Percentiles rank a stretch among this genome's conserved stretches.
Evolutionary conservation across 2,329 filamentous ascomycete genomes (phyloP).

Genomic region (Pseudomassariella vexata): DNA sequence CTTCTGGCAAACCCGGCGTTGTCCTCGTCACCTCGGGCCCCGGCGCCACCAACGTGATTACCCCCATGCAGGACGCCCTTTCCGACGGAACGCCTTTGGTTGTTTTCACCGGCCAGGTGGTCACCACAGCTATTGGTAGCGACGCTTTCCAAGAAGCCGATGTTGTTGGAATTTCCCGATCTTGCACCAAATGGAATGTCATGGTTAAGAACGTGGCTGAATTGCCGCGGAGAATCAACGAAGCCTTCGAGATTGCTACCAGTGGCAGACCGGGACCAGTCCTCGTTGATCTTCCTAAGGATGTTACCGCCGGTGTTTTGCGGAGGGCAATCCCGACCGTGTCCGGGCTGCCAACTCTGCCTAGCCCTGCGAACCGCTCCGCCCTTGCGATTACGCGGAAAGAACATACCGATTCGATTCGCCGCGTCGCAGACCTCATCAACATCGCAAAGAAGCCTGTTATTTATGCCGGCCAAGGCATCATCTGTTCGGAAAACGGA

Average conservation of each 20-base stretch:
- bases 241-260: slow-evolving; percentile 96
- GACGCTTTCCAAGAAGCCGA: slow-evolving; percentile 98
- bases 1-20: slow-evolving; percentile 88
- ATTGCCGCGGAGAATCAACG: slow-evolving; percentile 88
- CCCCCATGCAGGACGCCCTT: slow-evolving; percentile 91
- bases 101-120: slow-evolving; percentile 91
- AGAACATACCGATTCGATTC: slow-evolving; percentile 68
- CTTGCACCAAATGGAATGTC: slow-evolving; percentile 98
- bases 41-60: slow-evolving; percentile 93
- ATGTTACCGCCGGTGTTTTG: slow-evolving; percentile 83
- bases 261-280: slow-evolving; percentile 91
- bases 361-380: slow-evolving; percentile 79
- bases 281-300: slow-evolving; percentile 92
- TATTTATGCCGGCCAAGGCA: slow-evolving; percentile 89
- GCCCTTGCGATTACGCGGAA: slow-evolving; percentile 67
- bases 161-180: slow-evolving; percentile 84
- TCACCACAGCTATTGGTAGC: slow-evolving; percentile 82
- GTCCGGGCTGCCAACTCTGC: slow-evolving; percentile 69
- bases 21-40: slow-evolving; percentile 96
- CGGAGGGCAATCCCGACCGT: slow-evolving; percentile 75
- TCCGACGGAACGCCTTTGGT: slow-evolving; percentile 95
- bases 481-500: slow-evolving; percentile 75
- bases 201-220: slow-evolving; percentile 97
- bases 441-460: slow-evolving; percentile 90
- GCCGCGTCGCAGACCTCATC: slow-evolving; percentile 73